Conservation (phyloP, 345 rosid species). For the Isatis tinctoria region DNA sequence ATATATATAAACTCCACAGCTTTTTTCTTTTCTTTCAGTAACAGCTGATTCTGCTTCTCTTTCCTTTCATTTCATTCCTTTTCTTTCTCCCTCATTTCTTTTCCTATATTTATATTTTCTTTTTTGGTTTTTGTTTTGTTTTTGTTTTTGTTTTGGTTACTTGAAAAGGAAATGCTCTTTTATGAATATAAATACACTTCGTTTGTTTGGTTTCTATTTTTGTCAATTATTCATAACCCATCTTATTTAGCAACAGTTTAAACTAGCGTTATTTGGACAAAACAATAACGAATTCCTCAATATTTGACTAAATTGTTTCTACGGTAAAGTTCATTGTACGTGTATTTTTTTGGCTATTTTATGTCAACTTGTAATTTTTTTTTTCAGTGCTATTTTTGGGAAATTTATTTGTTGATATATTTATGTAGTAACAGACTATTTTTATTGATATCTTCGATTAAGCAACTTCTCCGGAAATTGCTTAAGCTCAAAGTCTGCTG, state of each 20-base stretch:
- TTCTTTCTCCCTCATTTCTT: not conserved
- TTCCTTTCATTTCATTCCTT: constrained; percentile 9
- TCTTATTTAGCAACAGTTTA: not conserved
- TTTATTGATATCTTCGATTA: not conserved
- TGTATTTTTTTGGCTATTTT: not conserved
- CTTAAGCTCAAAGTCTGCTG: constrained; percentile 30
- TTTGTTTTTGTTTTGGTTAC: not conserved
- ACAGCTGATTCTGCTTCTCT: constrained; percentile 19
- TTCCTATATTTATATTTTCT: not conserved
- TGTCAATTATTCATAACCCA: not conserved
- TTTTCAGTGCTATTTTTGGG: not conserved
- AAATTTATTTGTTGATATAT: not conserved
- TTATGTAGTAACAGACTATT: not conserved
- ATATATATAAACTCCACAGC: constrained; percentile 14
- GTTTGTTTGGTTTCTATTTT: constrained; percentile 7
- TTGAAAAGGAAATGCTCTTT: constrained; percentile 13
- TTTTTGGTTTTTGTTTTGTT: not conserved
- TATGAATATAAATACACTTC: constrained; percentile 9
- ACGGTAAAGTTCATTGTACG: not conserved
- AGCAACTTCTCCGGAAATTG: constrained; percentile 21
- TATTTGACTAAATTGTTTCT: not conserved
- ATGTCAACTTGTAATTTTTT: constrained; percentile 10
- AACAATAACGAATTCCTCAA: not conserved
- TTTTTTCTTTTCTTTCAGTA: constrained; percentile 4
- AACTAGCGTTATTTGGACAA: not conserved